Evolutionary conservation across 495 filamentous ascomycete species (phyloP).

Genomic region (Penicillium desertorum): DNA sequence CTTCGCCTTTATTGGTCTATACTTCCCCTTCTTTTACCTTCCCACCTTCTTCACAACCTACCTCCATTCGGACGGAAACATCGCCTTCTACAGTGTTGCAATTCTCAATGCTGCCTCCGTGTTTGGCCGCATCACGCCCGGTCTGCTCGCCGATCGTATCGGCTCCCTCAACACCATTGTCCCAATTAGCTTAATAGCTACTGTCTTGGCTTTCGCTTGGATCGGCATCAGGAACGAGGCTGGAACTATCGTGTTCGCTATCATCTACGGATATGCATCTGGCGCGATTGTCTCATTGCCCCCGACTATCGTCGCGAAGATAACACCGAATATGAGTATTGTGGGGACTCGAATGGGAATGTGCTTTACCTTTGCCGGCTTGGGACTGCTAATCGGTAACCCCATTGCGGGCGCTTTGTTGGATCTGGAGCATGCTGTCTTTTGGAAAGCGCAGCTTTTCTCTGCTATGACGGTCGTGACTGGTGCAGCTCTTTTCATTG

Average conservation of each 20-base stretch:
- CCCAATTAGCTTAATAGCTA: constrained; percentile 27
- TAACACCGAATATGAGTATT: constrained; percentile 43
- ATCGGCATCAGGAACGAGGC: constrained; percentile 31
- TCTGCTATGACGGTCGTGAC: constrained; percentile 8
- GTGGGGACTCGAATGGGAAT: constrained; percentile 64
- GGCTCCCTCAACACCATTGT: constrained; percentile 39
- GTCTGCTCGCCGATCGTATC: constrained; percentile 40
- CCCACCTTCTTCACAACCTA: constrained; percentile 24
- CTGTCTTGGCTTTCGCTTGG: constrained; percentile 39
- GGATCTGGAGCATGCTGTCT: background rate
- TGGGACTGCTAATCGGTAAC: constrained; percentile 59
- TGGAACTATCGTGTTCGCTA: constrained; percentile 37
- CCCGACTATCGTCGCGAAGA: constrained; percentile 25
- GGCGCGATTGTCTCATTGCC: constrained; percentile 40
- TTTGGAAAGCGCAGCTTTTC: constrained; percentile 18
- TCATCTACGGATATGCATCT: constrained; percentile 44
- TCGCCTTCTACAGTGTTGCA: constrained; percentile 47
- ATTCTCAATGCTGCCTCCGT: constrained; percentile 49
- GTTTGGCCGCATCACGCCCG: constrained; percentile 46
- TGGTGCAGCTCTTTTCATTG: constrained; percentile 7
- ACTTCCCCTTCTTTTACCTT: constrained; percentile 48
- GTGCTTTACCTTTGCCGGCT: constrained; percentile 46
- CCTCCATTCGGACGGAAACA: constrained; percentile 17
- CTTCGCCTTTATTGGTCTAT: constrained; percentile 39
- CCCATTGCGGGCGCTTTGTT: constrained; percentile 59